Evolutionary conservation across 306 rosid genomes (phyloP).

Genomic region (Cucurbita pepo): DNA sequence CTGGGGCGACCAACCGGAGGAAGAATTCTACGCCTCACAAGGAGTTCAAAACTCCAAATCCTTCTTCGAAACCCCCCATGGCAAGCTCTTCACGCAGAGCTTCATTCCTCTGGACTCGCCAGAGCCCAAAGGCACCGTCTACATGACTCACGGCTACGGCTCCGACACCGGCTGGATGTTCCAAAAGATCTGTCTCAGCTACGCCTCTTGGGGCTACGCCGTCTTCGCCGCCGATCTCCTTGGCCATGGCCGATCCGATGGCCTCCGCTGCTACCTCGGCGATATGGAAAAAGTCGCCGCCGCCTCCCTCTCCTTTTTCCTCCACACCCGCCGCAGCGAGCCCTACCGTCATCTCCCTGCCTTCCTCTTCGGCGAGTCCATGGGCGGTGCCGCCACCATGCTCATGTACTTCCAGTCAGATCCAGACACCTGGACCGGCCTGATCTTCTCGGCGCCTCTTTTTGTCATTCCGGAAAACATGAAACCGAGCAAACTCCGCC

Average conservation of each 20-base stretch:
- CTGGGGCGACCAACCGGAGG: constrained; percentile 76
- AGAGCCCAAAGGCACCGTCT: constrained; percentile 50
- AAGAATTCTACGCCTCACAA: constrained; percentile 76
- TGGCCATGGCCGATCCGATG: constrained; percentile 92
- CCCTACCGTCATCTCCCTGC: constrained; percentile 50
- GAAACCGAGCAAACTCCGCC: constrained; percentile 53
- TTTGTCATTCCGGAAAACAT: constrained; percentile 87
- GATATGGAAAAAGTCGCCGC: constrained; percentile 67
- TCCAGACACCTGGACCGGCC: constrained; percentile 71
- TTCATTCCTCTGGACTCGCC: constrained; percentile 42
- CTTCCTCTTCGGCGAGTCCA: constrained; percentile 83
- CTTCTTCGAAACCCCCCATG: constrained; percentile 50
- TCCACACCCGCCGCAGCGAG: constrained; percentile 37
- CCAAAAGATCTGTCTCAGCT: constrained; percentile 73
- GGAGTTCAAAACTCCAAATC: constrained; percentile 65
- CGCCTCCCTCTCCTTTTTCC: constrained; percentile 55
- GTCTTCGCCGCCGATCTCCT: constrained; percentile 86
- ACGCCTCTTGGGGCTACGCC: constrained; percentile 84
- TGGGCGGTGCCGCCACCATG: constrained; percentile 69
- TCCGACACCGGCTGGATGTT: constrained; percentile 97
- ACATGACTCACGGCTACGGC: constrained; percentile 90
- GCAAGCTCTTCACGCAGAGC: constrained; percentile 61
- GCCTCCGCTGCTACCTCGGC: constrained; percentile 80
- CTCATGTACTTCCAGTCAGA: constrained; percentile 72
- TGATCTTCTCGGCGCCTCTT: constrained; percentile 80